Evolutionary conservation across 1,139 yeast species (phyloP), one percentile per base, ranked within the genome.

Genomic region (Saccharomyces hybrid): DNA sequence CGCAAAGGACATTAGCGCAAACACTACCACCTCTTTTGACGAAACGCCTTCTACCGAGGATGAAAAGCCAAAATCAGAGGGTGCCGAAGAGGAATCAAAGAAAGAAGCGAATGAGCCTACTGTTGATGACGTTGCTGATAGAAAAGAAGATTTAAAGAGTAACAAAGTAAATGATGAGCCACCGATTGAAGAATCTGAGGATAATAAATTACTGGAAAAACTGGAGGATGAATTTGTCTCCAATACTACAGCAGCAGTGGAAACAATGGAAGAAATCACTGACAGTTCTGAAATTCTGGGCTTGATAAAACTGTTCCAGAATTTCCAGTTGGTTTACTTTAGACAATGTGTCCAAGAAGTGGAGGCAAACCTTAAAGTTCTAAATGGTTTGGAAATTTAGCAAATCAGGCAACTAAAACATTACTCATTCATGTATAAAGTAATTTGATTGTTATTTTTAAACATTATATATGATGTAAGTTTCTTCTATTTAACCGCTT

Each of bases 181-280:
- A 9, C 7, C n/a, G 7, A 9, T 38, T 6, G 55, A 57, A 42
- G 23, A 49, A 7, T 49, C 55, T 14, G 56, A 63, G 34, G 66
- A 63, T 47, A 55, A 60, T 47, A 61, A 61, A 46, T 51, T 67
- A 54, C 73, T 86, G 61, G 89, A 86, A 61, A 73, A 77, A 49
- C 78, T 80, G 61, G 95, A 87, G 70, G 95, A 87, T 66, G 91
- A 84, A 59, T 78, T 86, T 62, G 93, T 86, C 32, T 79, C 84
- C 63, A 87, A 88, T 27, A 86, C 90, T 7, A 85, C 85, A 56
- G 75, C 77, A 32, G 93, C 93, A 0, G 93, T 85, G n/a, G 79
- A 81, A 62, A 82, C 82, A 55, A 86, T 87, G 93, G 83, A 84
- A 70, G 80, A 78, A 59, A 74, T 86, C 56, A 81, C 87, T 63